phyloP scores from a whole-genome alignment of 2,329 filamentous ascomycete genomes.

The Sporothrix protearum region DNA sequence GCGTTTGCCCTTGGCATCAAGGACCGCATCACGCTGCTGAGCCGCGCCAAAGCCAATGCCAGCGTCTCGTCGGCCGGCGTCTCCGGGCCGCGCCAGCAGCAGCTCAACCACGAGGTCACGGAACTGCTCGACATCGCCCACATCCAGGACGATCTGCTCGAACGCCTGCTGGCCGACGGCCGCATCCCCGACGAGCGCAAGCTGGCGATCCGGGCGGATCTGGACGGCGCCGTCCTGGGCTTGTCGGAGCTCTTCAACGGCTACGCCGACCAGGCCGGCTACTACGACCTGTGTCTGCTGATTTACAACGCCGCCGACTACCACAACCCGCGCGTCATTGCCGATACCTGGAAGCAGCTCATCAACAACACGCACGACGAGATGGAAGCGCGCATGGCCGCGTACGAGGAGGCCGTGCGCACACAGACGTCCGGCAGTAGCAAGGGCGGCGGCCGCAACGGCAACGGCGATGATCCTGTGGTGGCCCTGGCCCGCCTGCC shows the following conservation, averaged over 20 bases:
- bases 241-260: slow-evolving; percentile 87
- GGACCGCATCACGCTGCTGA: slow-evolving; percentile 83
- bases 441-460: too few species aligned
- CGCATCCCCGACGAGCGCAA: slow-evolving; percentile 64
- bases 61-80: slow-evolving; percentile 76
- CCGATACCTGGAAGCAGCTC: slow-evolving; percentile 77
- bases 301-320: slow-evolving; percentile 93
- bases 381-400: slow-evolving; percentile 42
- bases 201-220: slow-evolving; percentile 59
- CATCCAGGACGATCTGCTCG: slow-evolving; percentile 87
- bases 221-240: slow-evolving; percentile 74
- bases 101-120: slow-evolving; percentile 77
- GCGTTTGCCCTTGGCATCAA: slow-evolving; percentile 75
- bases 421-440: background rate
- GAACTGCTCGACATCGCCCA: slow-evolving; percentile 89
- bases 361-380: slow-evolving; percentile 68
- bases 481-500: slow-evolving; percentile 38
- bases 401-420: slow-evolving; percentile 40
- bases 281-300: slow-evolving; percentile 88
- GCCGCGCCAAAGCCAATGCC: slow-evolving; percentile 86
- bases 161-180: slow-evolving; percentile 68
- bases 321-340: slow-evolving; percentile 80
- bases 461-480: slow-evolving; percentile 27
- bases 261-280: slow-evolving; percentile 80
- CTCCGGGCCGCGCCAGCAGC: slow-evolving; percentile 75